Evolutionary conservation across 371 early-diverging fungal genomes (phyloP).

Genomic region (Apophysomyces trapeziformis): DNA sequence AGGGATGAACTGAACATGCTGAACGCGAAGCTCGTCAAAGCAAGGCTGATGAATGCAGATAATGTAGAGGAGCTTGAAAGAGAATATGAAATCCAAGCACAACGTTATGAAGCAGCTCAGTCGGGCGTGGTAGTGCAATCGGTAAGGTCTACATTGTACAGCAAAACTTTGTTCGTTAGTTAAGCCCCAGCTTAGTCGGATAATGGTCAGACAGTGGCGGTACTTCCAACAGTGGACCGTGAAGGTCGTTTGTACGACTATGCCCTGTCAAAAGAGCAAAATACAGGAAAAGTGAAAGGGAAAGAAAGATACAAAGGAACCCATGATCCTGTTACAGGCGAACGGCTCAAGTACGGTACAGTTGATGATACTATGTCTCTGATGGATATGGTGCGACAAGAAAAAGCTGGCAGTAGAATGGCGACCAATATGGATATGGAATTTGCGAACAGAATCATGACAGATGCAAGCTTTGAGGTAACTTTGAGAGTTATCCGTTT

Average conservation of each 20-base stretch:
- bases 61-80: conserved; percentile 72
- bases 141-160: conserved; percentile 9
- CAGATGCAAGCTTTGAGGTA: conserved; percentile 75
- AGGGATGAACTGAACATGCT: conserved; percentile 85
- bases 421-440: conserved; percentile 65
- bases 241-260: conserved; percentile 61
- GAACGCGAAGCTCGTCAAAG: conserved; percentile 82
- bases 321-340: conserved; percentile 62
- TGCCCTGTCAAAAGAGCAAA: conserved; percentile 30
- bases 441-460: conserved; percentile 74
- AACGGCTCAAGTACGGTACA: conserved; percentile 59
- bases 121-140: conserved; percentile 2
- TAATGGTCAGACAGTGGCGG: conserved; percentile 27
- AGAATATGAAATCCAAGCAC: conserved; percentile 64
- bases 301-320: conserved; percentile 57
- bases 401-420: conserved; percentile 59
- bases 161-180: neutral
- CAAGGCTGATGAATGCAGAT: conserved; percentile 70
- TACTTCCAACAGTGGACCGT: conserved; percentile 71
- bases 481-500: neutral
- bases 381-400: conserved; percentile 70
- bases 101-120: conserved; percentile 38
- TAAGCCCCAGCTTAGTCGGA: neutral
- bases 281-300: conserved; percentile 35
- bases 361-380: conserved; percentile 60